Base-by-base conservation (phyloP, 805 yeast genomes). In the Suhomyces sp. region DNA sequence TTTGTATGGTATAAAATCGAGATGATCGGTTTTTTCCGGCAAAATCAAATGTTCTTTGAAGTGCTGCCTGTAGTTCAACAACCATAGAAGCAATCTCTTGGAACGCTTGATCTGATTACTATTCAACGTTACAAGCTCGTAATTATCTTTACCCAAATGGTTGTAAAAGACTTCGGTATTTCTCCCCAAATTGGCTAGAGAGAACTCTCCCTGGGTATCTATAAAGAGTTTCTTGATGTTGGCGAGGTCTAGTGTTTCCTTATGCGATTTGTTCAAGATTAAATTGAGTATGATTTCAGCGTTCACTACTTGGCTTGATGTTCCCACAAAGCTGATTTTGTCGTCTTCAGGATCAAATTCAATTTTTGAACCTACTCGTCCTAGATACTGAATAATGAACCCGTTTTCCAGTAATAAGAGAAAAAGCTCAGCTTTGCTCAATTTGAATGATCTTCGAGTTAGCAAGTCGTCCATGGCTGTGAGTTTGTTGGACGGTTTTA, bases 301-400 rank as follows among this genome's bases (percentile, higher is more conserved):
- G 67, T 76, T 79, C 22, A 68, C 65, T 35, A 73, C 65, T 35
- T 79, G 80, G 19, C 62, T 55, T 5, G 62, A 66, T 0, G 80
- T 72, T 6, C 81, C 78, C n/a, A 64, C 54, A 13, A 80, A 65
- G 8, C 65, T 54, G 17, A 80, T 65, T 31, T 63, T 67, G 5
- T 60, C 63, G 21, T 56, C 50, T n/a, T 54, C 43, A 1, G 73
- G 60, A 39, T 66, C 68, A 35, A 78, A 68, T 4, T 65, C 55
- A 33, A 79, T 64, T 45, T 64, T 59, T 3, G 75, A 72, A 1
- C 82, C 83, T 1, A 71, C 65, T 46, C 74, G 60, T 19, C 75
- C 65, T 60, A 80, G 64, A 47, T 71, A 67, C 41, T 75, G 68
- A 6, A 78, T 61, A 13, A 76, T 56, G 19, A 58, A 53, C 8